Percentiles rank a stretch among this genome's conserved stretches.
These are phyloP conservation scores for Acanthamoeba royreba DNA, from an alignment of 208 protist genomes.

Conservation along the genomic window DNA sequence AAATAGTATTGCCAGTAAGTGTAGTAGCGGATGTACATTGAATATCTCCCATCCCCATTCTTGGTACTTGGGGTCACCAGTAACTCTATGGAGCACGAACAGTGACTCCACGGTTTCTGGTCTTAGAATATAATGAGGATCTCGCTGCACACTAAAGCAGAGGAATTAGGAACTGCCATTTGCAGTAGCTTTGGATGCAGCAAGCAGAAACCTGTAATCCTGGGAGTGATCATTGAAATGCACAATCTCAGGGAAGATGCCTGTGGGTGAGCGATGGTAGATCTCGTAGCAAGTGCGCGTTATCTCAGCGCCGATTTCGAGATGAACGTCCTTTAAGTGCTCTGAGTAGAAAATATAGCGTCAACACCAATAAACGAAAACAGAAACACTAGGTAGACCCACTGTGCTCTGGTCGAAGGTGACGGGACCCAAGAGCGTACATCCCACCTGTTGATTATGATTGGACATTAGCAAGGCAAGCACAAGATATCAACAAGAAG, in stretches of 20 bases:
- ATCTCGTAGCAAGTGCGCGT: conserved; percentile 71
- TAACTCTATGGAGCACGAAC: conserved; percentile 77
- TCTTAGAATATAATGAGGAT: conserved; percentile 44
- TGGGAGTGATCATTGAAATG: conserved; percentile 25
- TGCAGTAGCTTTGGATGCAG: too few relatives aligned
- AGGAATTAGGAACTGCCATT: too few relatives aligned
- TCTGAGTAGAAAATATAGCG: not conserved
- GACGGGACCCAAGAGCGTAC: not conserved
- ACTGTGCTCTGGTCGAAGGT: not conserved
- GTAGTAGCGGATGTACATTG: not conserved
- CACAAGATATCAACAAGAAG: not conserved
- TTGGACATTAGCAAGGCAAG: not conserved
- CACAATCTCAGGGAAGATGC: conserved; percentile 73
- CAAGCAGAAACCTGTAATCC: too few relatives aligned
- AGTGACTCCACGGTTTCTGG: conserved; percentile 76
- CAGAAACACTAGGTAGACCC: too few relatives aligned
- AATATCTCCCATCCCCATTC: conserved; percentile 83
- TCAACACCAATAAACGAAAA: too few relatives aligned
- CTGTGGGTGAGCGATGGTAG: conserved; percentile 63
- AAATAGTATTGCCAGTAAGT: not conserved
- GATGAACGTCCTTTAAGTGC: not conserved
- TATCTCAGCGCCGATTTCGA: conserved; percentile 59
- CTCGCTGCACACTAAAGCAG: not conserved
- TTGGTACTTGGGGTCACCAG: conserved; percentile 75
- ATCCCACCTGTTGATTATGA: not conserved